Percentiles rank a stretch among this genome's conserved stretches.
Conservation (phyloP, 2,329 filamentous ascomycete genomes). For the Tympanopsis confertula region DNA sequence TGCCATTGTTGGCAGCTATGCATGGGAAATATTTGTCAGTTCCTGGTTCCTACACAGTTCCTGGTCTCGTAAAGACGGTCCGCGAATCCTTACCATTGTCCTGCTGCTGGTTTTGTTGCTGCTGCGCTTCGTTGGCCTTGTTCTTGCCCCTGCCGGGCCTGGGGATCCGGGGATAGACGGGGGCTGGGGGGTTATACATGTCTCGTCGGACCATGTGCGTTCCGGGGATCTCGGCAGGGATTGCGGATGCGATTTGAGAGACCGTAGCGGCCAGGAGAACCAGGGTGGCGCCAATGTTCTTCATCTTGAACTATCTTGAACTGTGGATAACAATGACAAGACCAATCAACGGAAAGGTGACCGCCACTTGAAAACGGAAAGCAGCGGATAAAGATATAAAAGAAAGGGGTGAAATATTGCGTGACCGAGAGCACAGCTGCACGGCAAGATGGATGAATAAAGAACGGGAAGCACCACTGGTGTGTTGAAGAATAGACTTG, state of each 20-base stretch:
- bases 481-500: not conserved
- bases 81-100: too few relatives aligned
- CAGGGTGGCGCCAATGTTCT: not conserved
- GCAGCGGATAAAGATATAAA: not conserved
- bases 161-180: not conserved
- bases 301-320: not conserved
- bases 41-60: too few relatives aligned
- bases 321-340: not conserved
- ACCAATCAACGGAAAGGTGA: not conserved
- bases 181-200: not conserved
- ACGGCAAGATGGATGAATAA: not conserved
- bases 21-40: too few relatives aligned
- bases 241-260: not conserved
- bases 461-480: not conserved
- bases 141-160: not conserved
- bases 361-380: not conserved
- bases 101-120: not conserved
- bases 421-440: not conserved
- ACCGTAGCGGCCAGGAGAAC: not conserved
- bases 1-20: too few relatives aligned
- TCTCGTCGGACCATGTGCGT: not conserved
- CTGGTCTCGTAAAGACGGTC: too few relatives aligned
- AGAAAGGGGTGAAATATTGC: not conserved
- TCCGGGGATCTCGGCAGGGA: not conserved
- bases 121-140: not conserved